Evolutionary conservation across 2,329 filamentous ascomycete genomes (phyloP), one percentile per base, ranked within the genome.

Genomic region (Sporothrix dimorphospora): DNA sequence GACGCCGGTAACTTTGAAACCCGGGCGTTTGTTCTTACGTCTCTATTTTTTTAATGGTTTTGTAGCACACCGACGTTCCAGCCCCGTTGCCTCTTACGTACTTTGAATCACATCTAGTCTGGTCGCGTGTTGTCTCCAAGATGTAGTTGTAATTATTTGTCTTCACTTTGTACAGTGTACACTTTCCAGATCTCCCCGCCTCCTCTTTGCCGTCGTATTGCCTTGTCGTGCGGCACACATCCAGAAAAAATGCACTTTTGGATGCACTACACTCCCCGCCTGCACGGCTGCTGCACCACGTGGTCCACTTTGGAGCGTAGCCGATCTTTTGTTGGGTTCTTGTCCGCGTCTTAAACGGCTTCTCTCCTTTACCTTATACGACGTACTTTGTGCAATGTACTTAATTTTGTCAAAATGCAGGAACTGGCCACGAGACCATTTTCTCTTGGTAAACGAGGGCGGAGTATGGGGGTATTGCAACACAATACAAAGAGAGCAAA

Each of bases 351-450:
- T 16, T 47, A 14, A 16, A 16, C 42, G 1, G 3, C 12, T 47
- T 47, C 42, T 47, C 19, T 47, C 16, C 12, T 16, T 16, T 47
- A 14, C 19, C 19, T 47, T 47, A 2, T 14, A 12, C 8, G 27
- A n/a, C 27, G 1, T 12, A 19, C 21, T 47, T 47, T 1, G n/a
- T 51, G 42, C 21, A 38, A 4, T 55, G 34, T n/a, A n/a, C 47
- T 51, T 9, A 16, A n/a, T 3, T 53, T 30, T 27, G 30, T 4
- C 11, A 24, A 61, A 59, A 72, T 66, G 71, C 59, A 72, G 57
- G 38, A 70, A 70, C 14, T 72, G 71, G 6, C 34, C 71, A 72
- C 71, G 71, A 66, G 71, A 72, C 71, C 45, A n/a, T 19, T 51
- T 51, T 42, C 34, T 24, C 14, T 4, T 14, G 6, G n/a, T 2